Evolutionary conservation across 495 filamentous ascomycete genomes (phyloP), one percentile per base, ranked within the genome.

Genomic region (Aspergillus wentii): DNA sequence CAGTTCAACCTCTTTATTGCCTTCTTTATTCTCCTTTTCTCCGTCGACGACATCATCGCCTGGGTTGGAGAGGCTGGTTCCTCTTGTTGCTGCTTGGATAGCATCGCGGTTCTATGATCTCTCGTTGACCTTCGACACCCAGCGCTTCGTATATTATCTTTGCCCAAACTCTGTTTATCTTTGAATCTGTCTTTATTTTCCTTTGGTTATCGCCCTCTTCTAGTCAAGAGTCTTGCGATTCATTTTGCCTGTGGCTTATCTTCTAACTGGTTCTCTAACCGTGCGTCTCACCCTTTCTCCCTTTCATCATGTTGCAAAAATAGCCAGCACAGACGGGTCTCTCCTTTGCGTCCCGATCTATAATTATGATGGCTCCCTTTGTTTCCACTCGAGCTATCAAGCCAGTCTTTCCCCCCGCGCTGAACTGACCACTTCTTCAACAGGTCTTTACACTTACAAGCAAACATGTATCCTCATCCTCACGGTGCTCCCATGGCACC

Each of bases 401-500:
- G n/a, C n/a, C n/a, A n/a, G n/a, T n/a, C n/a, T n/a, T n/a, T n/a
- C n/a, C n/a, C n/a, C n/a, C n/a, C n/a, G n/a, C n/a, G n/a, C n/a
- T n/a, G n/a, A n/a, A n/a, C n/a, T n/a, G n/a, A n/a, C n/a, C 6
- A 41, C 43, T 22, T 13, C 19, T 44, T 52, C 8, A 33, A 17
- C 25, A 47, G 48, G 35, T 19, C 38, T 33, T 37, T 28, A 36
- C 20, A 16, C 42, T 30, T 25, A 41, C 35, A 26, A 42, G 33
- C 33, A 18, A 57, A 49, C 20, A 76, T 76, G 73, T 76, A 74
- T 57, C 57, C 73, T 28, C 70, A 74, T 49, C n/a, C n/a, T n/a
- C 62, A 63, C 38, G 61, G 64, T 57, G 61, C 71, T 42, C 64
- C 72, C 4, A 81, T 82, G 78, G 74, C 79, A 46, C 78, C 80